Evolutionary conservation across 768 basidiomycete species (phyloP).

Genomic region (Mycena alexandri): DNA sequence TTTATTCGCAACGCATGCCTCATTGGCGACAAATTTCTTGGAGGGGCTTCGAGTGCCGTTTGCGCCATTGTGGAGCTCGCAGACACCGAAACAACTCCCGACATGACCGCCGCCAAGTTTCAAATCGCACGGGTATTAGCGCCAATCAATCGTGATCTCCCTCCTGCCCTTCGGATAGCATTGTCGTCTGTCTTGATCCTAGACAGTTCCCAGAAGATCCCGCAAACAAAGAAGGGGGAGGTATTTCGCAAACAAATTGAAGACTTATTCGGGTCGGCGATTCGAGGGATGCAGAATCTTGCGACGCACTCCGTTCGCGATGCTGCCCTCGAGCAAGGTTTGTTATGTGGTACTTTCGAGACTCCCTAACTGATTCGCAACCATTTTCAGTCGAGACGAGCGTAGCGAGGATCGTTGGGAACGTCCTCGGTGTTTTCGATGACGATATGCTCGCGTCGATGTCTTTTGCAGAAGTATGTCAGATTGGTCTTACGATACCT

Average conservation of each 20-base stretch:
- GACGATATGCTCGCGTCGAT: conserved; percentile 17
- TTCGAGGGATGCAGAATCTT: neutral
- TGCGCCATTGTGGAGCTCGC: conserved; percentile 37
- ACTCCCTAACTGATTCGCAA: neutral
- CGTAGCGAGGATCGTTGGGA: conserved; percentile 8
- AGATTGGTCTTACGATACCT: neutral
- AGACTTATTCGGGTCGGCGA: conserved; percentile 14
- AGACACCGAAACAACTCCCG: conserved; percentile 7
- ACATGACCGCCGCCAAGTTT: neutral
- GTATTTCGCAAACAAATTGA: conserved; percentile 35
- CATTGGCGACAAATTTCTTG: conserved; percentile 33
- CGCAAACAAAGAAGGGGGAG: conserved; percentile 35
- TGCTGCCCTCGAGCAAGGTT: conserved; percentile 10
- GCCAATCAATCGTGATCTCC: conserved; percentile 30
- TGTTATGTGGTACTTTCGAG: neutral
- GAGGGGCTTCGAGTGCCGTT: conserved; percentile 24
- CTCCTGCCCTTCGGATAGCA: conserved; percentile 33
- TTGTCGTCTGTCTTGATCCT: conserved; percentile 28
- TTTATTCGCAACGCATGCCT: conserved; percentile 29
- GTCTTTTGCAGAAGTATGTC: conserved; percentile 30
- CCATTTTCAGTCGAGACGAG: neutral
- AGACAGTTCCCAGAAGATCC: conserved; percentile 18
- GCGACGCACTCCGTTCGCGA: neutral
- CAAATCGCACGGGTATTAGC: conserved; percentile 22
- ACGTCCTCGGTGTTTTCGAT: conserved; percentile 17